Conservation (phyloP, 164 flowering plant genomes). For the Berberis vulgaris region DNA sequence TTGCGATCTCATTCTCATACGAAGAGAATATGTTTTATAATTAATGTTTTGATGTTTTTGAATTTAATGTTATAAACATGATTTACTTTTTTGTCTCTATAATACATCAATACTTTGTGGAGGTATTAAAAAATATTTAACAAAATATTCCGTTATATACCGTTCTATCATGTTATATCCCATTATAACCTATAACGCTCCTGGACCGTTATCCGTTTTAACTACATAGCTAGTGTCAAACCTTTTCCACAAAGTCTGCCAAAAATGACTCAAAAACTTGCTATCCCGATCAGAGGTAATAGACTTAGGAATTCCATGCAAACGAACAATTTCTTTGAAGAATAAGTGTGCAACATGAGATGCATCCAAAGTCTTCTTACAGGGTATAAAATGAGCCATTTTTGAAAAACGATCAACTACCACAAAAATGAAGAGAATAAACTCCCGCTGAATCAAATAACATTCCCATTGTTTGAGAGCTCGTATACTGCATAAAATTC, state of each 20-base stretch:
- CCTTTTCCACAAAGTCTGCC: neutral
- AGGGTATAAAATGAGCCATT: slow-evolving; percentile 3
- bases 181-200: too few species aligned
- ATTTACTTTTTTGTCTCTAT: too few species aligned
- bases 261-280: neutral
- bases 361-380: neutral
- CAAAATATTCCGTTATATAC: too few species aligned
- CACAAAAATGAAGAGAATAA: neutral
- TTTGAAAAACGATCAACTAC: slow-evolving; percentile 2
- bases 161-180: too few species aligned
- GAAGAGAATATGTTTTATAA: too few species aligned
- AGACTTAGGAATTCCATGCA: too few species aligned
- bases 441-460: neutral
- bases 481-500: neutral
- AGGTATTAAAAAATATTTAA: too few species aligned
- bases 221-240: neutral
- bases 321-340: neutral
- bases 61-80: too few species aligned
- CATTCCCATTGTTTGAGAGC: neutral
- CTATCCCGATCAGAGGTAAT: neutral
- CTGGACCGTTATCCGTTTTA: too few species aligned
- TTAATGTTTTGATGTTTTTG: too few species aligned
- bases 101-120: too few species aligned
- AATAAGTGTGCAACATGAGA: neutral
- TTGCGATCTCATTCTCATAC: too few species aligned